Evolutionary conservation across 2,329 filamentous ascomycete genomes (phyloP).

Genomic region (Didymella sp.): DNA sequence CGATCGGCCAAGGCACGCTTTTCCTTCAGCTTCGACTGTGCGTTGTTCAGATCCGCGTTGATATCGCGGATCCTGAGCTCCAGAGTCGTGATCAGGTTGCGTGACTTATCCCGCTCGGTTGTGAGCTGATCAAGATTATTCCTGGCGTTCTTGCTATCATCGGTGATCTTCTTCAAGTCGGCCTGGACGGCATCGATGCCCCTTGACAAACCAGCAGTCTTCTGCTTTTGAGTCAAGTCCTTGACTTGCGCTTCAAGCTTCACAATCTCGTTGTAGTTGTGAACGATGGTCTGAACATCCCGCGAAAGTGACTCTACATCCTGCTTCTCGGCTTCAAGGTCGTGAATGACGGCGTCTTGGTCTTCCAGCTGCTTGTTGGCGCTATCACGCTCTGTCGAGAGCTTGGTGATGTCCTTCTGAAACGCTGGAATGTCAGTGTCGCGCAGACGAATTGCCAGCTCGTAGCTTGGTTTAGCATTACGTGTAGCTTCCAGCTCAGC

Average conservation of each 20-base stretch:
- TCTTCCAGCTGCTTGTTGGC: conserved; percentile 59
- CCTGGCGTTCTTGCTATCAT: conserved; percentile 71
- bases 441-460: conserved; percentile 74
- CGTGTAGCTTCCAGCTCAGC: conserved; percentile 67
- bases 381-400: conserved; percentile 50
- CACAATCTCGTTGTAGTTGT: conserved; percentile 73
- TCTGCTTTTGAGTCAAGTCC: conserved; percentile 77
- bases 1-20: conserved; percentile 74
- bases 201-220: conserved; percentile 68
- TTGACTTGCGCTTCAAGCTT: conserved; percentile 76
- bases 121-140: conserved; percentile 69
- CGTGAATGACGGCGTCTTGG: conserved; percentile 71
- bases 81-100: conserved; percentile 70
- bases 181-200: conserved; percentile 86
- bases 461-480: conserved; percentile 66
- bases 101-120: conserved; percentile 73
- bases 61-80: conserved; percentile 81
- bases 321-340: conserved; percentile 68
- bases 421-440: conserved; percentile 73
- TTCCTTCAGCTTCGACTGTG: conserved; percentile 79
- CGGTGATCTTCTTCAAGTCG: conserved; percentile 70
- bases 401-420: conserved; percentile 66
- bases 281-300: conserved; percentile 76
- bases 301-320: conserved; percentile 79
- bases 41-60: conserved; percentile 72